Percentiles rank a stretch among this genome's conserved stretches.
phyloP scores from a whole-genome alignment of 768 basidiomycete genomes.

The Suillus sp. region DNA sequence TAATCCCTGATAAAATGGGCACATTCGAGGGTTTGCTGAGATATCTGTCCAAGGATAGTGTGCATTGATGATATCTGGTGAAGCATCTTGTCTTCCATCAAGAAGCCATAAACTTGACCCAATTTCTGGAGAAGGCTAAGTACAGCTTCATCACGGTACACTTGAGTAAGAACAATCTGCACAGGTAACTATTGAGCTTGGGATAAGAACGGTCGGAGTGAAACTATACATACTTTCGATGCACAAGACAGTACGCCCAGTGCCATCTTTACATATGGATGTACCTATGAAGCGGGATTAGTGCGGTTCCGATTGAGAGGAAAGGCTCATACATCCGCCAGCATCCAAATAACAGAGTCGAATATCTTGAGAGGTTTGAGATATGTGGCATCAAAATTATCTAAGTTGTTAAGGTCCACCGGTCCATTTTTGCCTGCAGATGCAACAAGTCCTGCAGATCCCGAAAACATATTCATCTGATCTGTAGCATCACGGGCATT shows the following conservation, averaged over 20 bases:
- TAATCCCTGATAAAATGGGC: conserved; percentile 14
- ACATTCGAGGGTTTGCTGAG: conserved; percentile 13
- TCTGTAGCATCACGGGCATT: neutral
- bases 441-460: neutral
- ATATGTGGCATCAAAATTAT: neutral
- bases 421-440: neutral
- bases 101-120: conserved; percentile 11
- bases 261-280: conserved; percentile 15
- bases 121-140: conserved; percentile 13
- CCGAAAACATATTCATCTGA: neutral
- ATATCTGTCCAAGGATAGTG: conserved; percentile 5
- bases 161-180: conserved; percentile 7
- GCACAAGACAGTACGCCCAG: conserved; percentile 6
- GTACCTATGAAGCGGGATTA: neutral
- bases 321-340: neutral
- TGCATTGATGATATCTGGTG: conserved; percentile 2
- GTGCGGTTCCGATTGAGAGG: neutral
- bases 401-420: neutral
- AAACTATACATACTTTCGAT: conserved; percentile 1
- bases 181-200: neutral
- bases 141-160: conserved; percentile 3
- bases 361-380: conserved; percentile 6
- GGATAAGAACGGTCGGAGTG: neutral
- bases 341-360: neutral
- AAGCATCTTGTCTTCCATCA: conserved; percentile 5